Evolutionary conservation across 1,284 basidiomycete species (phyloP), one percentile per base, ranked within the genome.

Genomic region (Ustilago cynodontis): DNA sequence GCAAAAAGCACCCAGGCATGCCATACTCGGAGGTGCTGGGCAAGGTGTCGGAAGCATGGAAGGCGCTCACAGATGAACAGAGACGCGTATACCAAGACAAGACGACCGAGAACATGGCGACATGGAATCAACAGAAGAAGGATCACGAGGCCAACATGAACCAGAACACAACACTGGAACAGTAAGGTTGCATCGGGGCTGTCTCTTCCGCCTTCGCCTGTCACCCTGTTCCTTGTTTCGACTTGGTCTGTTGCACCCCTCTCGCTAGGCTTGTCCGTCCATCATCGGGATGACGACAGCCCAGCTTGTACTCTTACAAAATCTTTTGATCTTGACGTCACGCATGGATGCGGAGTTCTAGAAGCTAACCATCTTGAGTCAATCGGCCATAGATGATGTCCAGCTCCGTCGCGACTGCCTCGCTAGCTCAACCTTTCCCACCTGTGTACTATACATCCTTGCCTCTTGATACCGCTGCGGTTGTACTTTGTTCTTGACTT

Each of bases 21-120:
- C 56, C 78, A 0, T 82, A 83, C 63, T 56, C 71, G 28, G 80
- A 79, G 35, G 73, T 83, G 24, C 59, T 82, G 18, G 77, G 80
- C 66, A 82, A 82, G 67, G 70, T 82, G 9, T 72, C 77, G 28
- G 73, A 79, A 56, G 80, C 78, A 11, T 83, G 80, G 81, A 81
- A 82, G 70, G 65, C 59, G 45, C 61, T 81, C 28, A 76, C 75
- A 14, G 81, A 82, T 37, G 79, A 81, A 33, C 77, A 82, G 59
- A 59, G 77, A 33, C 67, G 69, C 20, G 71, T 81, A 20, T 81
- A 81, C 45, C 75, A 81, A 53, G 80, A 81, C 56, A 77, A 79
- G 71, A 81, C 80, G 33, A 70, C 71, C 20, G 80, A 81, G 53
- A 72, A 71, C 60, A 81, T 81, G 80, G 78, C 70, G 37, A 69